phyloP scores from a whole-genome alignment of 805 yeast species.

The Candida nonsorbophila region DNA sequence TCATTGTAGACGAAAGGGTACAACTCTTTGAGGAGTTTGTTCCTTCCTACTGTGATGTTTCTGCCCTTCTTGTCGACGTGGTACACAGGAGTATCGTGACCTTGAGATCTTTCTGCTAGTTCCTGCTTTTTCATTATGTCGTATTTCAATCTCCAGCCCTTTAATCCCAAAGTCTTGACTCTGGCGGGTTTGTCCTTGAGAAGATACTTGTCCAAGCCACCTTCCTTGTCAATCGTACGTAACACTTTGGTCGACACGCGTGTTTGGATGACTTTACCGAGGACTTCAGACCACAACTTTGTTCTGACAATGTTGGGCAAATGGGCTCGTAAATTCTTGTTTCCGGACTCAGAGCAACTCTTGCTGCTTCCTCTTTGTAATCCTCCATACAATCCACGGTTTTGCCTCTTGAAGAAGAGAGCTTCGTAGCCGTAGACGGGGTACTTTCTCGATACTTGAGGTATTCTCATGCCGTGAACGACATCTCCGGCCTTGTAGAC shows the following conservation, averaged over 20 bases:
- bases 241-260: constrained; percentile 76
- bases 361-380: constrained; percentile 73
- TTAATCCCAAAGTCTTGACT: constrained; percentile 85
- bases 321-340: constrained; percentile 71
- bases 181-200: constrained; percentile 85
- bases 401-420: constrained; percentile 71
- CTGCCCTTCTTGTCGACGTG: constrained; percentile 42
- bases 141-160: constrained; percentile 88
- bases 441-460: constrained; percentile 13
- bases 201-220: constrained; percentile 88
- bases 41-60: constrained; percentile 58
- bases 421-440: constrained; percentile 56
- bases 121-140: constrained; percentile 50
- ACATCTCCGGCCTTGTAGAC: constrained; percentile 32
- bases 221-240: constrained; percentile 85
- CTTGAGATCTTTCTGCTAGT: constrained; percentile 20
- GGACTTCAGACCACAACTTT: constrained; percentile 78
- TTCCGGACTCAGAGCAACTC: constrained; percentile 70
- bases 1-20: constrained; percentile 46
- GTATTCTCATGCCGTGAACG: constrained; percentile 19
- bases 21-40: constrained; percentile 51
- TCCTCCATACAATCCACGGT: constrained; percentile 89
- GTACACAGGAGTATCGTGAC: constrained; percentile 33
- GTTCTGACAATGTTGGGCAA: constrained; percentile 75
- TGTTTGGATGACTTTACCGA: constrained; percentile 51